Conservation (phyloP, 768 basidiomycete genomes). For the Mycena crocata region DNA sequence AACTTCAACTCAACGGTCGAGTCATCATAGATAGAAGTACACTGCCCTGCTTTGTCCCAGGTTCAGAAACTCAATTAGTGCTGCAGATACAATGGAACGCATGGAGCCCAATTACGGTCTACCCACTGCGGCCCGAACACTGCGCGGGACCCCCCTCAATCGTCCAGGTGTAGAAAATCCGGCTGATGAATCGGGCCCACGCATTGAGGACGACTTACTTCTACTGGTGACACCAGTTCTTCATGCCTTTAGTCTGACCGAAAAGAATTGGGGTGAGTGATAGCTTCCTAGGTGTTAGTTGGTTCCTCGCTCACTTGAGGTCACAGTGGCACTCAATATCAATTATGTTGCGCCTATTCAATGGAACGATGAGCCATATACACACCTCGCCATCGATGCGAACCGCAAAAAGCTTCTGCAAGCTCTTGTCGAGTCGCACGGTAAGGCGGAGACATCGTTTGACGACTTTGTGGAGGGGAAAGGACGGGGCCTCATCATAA, state of each 20-base stretch:
- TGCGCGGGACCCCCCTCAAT: too few relatives aligned
- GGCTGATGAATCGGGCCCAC: too few relatives aligned
- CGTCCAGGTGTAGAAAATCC: too few relatives aligned
- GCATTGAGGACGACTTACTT: neutral
- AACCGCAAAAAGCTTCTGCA: constrained; percentile 45
- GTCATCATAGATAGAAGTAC: constrained; percentile 8
- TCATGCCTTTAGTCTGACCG: constrained; percentile 1
- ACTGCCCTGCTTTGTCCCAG: neutral
- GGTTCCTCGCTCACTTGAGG: neutral
- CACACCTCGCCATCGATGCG: constrained; percentile 43
- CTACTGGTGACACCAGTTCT: neutral
- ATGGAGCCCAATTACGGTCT: neutral
- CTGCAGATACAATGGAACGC: neutral
- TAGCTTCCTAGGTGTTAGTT: neutral
- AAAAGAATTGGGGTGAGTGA: constrained; percentile 4
- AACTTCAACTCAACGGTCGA: neutral
- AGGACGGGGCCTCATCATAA: constrained; percentile 34
- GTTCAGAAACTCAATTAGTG: neutral
- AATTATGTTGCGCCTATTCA: constrained; percentile 38
- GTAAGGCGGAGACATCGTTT: constrained; percentile 20
- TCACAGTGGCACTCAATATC: constrained; percentile 14
- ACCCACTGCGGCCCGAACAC: too few relatives aligned
- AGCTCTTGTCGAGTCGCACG: constrained; percentile 43
- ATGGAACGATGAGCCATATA: constrained; percentile 48
- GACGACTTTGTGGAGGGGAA: constrained; percentile 52